Conservation (phyloP, 139 green algal species). For the Coelastrella sp. region DNA sequence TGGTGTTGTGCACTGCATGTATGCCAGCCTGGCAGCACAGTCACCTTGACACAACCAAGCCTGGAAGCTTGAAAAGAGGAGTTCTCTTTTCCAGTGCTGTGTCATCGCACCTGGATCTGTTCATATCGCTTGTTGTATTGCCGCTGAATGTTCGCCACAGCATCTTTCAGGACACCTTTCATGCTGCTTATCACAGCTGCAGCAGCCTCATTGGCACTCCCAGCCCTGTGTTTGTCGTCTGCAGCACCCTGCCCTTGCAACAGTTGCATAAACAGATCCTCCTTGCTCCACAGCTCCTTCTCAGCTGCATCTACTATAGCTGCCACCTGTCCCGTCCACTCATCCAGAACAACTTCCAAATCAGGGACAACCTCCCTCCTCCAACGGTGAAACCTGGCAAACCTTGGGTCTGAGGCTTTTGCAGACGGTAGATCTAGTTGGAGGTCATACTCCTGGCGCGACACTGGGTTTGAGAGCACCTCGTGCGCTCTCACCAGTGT, state of each 20-base stretch:
- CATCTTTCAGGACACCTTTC: constrained; percentile 24
- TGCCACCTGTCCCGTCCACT: constrained; percentile 18
- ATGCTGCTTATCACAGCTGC: constrained; percentile 9
- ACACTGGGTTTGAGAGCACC: background rate
- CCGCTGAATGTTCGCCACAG: constrained; percentile 30
- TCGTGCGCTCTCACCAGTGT: background rate
- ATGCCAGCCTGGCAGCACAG: background rate
- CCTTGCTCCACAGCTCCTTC: background rate
- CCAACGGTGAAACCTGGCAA: constrained; percentile 57
- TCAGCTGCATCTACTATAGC: constrained; percentile 12
- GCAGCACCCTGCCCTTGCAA: background rate
- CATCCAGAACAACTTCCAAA: constrained; percentile 31
- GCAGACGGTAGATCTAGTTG: background rate
- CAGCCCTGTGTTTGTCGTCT: background rate
- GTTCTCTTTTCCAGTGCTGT: background rate
- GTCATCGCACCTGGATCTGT: constrained; percentile 32
- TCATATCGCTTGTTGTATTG: constrained; percentile 53
- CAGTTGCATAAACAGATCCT: constrained; percentile 29
- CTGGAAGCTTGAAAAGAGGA: too few relatives aligned
- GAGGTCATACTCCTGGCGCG: background rate
- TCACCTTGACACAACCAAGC: too few relatives aligned
- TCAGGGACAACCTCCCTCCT: constrained; percentile 49
- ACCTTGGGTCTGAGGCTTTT: constrained; percentile 19
- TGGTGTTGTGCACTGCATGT: background rate
- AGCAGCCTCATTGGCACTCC: background rate